These are phyloP conservation scores for Phaffia australis DNA, from an alignment of 768 basidiomycete genomes.

Conservation along the genomic window DNA sequence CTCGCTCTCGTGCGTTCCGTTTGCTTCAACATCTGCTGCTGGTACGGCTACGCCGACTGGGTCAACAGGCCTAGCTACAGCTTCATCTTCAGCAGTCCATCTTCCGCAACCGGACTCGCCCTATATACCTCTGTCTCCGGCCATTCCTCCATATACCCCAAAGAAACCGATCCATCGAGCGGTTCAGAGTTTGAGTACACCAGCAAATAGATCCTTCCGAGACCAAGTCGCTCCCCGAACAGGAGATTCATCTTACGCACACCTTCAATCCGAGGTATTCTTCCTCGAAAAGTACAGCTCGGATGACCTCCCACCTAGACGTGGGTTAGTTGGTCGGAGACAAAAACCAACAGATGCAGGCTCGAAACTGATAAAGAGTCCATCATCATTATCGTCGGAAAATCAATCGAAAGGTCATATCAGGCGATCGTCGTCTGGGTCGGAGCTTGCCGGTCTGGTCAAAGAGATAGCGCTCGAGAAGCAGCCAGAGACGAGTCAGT, in stretches of 20 bases:
- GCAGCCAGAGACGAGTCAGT: too few species aligned
- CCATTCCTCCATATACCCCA: neutral
- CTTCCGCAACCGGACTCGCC: neutral
- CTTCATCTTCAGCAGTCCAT: constrained; percentile 5
- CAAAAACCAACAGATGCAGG: neutral
- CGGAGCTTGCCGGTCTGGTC: neutral
- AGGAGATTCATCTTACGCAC: constrained; percentile 3
- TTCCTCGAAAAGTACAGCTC: constrained; percentile 8
- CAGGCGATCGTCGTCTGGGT: constrained; percentile 10
- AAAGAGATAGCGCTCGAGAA: too few species aligned
- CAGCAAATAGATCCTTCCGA: neutral
- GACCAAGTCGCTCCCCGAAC: constrained; percentile 11
- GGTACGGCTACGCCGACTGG: neutral
- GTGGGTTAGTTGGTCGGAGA: constrained; percentile 12
- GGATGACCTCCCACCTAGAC: constrained; percentile 6
- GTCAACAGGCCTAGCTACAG: neutral
- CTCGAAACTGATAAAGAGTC: neutral
- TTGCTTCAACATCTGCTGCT: neutral
- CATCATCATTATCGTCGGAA: too few species aligned
- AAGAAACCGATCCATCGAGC: constrained; percentile 15
- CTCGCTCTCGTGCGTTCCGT: neutral
- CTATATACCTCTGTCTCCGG: neutral
- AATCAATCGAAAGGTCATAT: neutral
- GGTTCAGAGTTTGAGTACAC: constrained; percentile 19
- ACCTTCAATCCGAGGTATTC: neutral